phyloP scores from a whole-genome alignment of 306 rosid species.

The Prunus mume region DNA sequence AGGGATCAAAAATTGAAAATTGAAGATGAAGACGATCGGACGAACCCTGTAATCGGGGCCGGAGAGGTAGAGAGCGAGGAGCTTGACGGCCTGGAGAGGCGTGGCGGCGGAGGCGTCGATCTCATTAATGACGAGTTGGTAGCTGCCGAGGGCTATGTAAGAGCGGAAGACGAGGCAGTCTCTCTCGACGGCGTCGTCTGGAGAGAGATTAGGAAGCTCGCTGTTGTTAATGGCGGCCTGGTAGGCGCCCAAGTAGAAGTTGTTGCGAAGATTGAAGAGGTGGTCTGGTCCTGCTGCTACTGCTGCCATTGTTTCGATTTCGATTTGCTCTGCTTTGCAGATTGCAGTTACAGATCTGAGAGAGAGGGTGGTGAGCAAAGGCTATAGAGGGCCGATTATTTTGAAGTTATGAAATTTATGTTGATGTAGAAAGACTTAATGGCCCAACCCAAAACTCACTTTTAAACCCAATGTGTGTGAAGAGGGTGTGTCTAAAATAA shows the following conservation, averaged over 20 bases:
- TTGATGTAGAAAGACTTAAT: background rate
- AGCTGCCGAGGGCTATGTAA: conserved; percentile 82
- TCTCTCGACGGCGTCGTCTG: conserved; percentile 72
- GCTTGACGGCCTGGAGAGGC: conserved; percentile 88
- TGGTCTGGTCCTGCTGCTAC: conserved; percentile 71
- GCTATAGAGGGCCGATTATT: background rate
- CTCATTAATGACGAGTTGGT: conserved; percentile 74
- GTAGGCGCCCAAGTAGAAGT: conserved; percentile 87
- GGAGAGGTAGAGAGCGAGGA: conserved; percentile 84
- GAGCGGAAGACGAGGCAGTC: conserved; percentile 85
- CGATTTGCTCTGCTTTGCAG: background rate
- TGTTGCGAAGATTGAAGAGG: conserved; percentile 77
- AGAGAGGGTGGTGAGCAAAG: background rate
- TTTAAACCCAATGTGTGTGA: background rate
- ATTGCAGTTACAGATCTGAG: conserved; percentile 17
- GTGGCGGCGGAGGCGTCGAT: conserved; percentile 83
- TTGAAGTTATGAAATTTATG: background rate
- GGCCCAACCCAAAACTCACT: background rate
- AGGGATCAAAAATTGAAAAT: background rate
- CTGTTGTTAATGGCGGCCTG: conserved; percentile 90
- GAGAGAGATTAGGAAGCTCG: conserved; percentile 64
- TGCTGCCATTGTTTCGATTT: conserved; percentile 32
- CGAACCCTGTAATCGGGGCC: conserved; percentile 62
- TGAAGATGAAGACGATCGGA: background rate
- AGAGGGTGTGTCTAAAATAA: too few species aligned